These are phyloP conservation scores for Gracilaria gracilis DNA, from an alignment of 23 red algal genomes.

Conservation along the genomic window DNA sequence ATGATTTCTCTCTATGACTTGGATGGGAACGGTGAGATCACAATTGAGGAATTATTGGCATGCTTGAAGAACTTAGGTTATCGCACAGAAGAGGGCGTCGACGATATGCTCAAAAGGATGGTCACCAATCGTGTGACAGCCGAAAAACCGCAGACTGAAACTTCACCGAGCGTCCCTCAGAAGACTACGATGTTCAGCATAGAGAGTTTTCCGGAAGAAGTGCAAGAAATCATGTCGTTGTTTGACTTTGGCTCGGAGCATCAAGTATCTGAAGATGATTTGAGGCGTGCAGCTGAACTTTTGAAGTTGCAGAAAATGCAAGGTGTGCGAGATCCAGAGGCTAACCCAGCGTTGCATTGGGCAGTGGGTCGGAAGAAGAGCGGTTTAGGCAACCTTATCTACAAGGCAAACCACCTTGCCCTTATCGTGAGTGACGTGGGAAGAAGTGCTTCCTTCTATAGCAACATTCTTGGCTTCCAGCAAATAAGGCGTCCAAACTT, in stretches of 20 bases:
- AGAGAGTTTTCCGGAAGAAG: background rate
- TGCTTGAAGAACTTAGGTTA: slow-evolving; percentile 20
- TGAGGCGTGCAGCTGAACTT: slow-evolving; percentile 30
- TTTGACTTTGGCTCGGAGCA: slow-evolving; percentile 16
- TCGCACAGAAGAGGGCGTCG: background rate
- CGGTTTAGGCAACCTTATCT: slow-evolving; percentile 23
- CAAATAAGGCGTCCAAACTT: slow-evolving; percentile 56
- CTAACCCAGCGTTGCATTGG: slow-evolving; percentile 32
- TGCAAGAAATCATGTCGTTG: background rate
- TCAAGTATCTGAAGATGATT: background rate
- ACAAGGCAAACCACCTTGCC: slow-evolving; percentile 58
- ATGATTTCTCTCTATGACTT: slow-evolving; percentile 52
- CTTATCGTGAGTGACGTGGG: slow-evolving; percentile 54
- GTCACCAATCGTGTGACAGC: background rate
- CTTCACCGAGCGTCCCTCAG: background rate
- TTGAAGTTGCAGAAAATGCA: background rate
- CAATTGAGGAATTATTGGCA: slow-evolving; percentile 9
- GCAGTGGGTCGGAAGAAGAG: slow-evolving; percentile 3
- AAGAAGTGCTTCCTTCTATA: slow-evolving; percentile 31
- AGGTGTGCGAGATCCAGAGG: background rate
- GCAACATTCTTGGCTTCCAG: slow-evolving; percentile 49
- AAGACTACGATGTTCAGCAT: background rate
- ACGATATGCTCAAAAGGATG: background rate
- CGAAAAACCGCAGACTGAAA: background rate
- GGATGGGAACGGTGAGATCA: slow-evolving; percentile 39